Conservation (phyloP, 441 rosid species). For the Syzygium malaccense region DNA sequence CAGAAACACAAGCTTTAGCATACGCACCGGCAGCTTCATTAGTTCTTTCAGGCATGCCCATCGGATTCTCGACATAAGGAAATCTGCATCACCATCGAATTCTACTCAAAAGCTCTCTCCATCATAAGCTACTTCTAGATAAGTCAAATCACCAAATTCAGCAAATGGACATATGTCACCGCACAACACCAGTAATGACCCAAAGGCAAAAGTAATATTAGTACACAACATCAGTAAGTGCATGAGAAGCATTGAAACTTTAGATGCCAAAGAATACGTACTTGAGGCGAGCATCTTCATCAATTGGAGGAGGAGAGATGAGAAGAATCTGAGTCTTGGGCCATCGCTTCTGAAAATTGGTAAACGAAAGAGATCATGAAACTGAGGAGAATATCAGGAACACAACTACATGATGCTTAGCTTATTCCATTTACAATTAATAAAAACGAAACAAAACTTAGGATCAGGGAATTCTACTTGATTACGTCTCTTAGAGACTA, state of each 20-base stretch:
- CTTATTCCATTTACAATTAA: background rate
- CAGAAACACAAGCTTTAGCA: conserved; percentile 50
- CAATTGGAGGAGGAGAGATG: conserved; percentile 82
- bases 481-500: background rate
- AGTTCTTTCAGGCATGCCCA: conserved; percentile 68
- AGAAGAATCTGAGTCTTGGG: conserved; percentile 46
- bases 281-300: conserved; percentile 74
- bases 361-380: background rate
- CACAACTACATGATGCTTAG: background rate
- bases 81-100: conserved; percentile 24
- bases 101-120: background rate
- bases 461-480: background rate
- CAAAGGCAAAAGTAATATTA: background rate
- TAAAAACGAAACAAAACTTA: background rate
- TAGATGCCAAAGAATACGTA: conserved; percentile 7
- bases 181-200: background rate
- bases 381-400: background rate
- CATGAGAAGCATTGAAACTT: background rate
- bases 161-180: background rate
- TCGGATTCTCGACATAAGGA: conserved; percentile 56
- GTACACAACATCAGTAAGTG: background rate
- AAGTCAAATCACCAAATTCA: background rate
- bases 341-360: conserved; percentile 43
- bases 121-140: background rate
- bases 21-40: conserved; percentile 69